A percentile compares a stretch with the other conserved stretches of the same genome.
These are phyloP conservation scores for Panicum miliaceum DNA, from an alignment of 176 grass and related monocot species.

Conservation along the genomic window DNA sequence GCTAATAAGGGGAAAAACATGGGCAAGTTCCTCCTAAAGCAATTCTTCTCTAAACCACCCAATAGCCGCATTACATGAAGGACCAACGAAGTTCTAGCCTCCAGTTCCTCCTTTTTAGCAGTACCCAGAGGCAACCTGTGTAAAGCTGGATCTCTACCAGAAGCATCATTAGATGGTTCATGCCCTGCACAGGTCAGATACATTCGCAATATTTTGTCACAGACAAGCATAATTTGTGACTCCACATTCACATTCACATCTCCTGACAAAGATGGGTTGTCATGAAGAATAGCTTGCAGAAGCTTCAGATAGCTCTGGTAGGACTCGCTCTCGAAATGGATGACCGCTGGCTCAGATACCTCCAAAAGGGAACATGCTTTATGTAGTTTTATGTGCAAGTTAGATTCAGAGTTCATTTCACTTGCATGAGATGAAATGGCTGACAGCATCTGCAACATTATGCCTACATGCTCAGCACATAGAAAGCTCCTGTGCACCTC, in stretches of 20 bases:
- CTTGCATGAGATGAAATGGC: constrained; percentile 78
- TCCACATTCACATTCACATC: constrained; percentile 79
- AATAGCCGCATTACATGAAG: constrained; percentile 78
- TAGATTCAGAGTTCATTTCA: constrained; percentile 66
- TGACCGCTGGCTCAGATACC: constrained; percentile 73
- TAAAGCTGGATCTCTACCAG: constrained; percentile 35
- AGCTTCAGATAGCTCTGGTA: constrained; percentile 87
- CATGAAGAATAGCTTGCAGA: constrained; percentile 72
- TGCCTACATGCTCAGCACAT: constrained; percentile 63
- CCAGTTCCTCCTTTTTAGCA: constrained; percentile 80
- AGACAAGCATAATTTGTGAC: constrained; percentile 65
- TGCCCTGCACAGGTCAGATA: constrained; percentile 80
- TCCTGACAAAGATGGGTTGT: constrained; percentile 61
- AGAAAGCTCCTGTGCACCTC: constrained; percentile 58
- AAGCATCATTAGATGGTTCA: constrained; percentile 45
- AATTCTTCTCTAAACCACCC: constrained; percentile 60
- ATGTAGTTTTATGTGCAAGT: constrained; percentile 65
- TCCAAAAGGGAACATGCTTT: constrained; percentile 85
- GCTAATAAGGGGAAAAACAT: constrained; percentile 78
- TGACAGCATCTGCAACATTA: constrained; percentile 79
- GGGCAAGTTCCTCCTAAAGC: constrained; percentile 78
- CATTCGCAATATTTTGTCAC: constrained; percentile 69
- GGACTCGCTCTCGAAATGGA: constrained; percentile 95
- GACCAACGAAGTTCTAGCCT: constrained; percentile 71
- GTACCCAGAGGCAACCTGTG: constrained; percentile 59